Conservation (phyloP, 805 yeast species). For the Metschnikowia similis region DNA sequence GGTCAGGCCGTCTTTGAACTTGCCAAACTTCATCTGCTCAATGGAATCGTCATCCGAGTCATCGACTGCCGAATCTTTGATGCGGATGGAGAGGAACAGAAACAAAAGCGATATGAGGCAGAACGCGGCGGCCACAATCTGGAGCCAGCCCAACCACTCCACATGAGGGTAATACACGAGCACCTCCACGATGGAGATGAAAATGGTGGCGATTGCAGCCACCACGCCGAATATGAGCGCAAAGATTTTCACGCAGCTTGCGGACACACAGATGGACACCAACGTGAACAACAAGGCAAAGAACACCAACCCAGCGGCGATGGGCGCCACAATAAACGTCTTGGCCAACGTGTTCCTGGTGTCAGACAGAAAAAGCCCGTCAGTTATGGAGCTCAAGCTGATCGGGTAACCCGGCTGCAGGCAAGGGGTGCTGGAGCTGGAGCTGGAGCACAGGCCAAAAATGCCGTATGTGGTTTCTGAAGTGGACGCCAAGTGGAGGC, state of each 20-base stretch:
- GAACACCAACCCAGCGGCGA: slow-evolving; percentile 62
- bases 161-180: slow-evolving; percentile 62
- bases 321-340: slow-evolving; percentile 56
- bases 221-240: slow-evolving; percentile 44
- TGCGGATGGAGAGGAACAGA: slow-evolving; percentile 31
- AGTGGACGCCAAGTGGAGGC: slow-evolving; percentile 48
- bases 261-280: slow-evolving; percentile 23
- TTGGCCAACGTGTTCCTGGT: slow-evolving; percentile 52
- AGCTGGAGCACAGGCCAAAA: slow-evolving; percentile 55
- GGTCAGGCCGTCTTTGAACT: background rate
- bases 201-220: slow-evolving; percentile 50
- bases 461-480: slow-evolving; percentile 52
- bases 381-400: slow-evolving; percentile 22
- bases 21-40: slow-evolving; percentile 17
- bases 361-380: slow-evolving; percentile 46
- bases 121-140: slow-evolving; percentile 62
- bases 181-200: slow-evolving; percentile 52
- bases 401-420: slow-evolving; percentile 45
- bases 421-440: slow-evolving; percentile 30
- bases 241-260: slow-evolving; percentile 26
- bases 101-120: slow-evolving; percentile 50
- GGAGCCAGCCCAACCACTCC: slow-evolving; percentile 69
- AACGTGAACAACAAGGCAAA: slow-evolving; percentile 23
- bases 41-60: slow-evolving; percentile 16
- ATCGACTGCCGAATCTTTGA: slow-evolving; percentile 22